Percentiles rank a stretch among this genome's conserved stretches.
phyloP scores from a whole-genome alignment of 1,139 yeast genomes.

The Yamadazyma blattariae region DNA sequence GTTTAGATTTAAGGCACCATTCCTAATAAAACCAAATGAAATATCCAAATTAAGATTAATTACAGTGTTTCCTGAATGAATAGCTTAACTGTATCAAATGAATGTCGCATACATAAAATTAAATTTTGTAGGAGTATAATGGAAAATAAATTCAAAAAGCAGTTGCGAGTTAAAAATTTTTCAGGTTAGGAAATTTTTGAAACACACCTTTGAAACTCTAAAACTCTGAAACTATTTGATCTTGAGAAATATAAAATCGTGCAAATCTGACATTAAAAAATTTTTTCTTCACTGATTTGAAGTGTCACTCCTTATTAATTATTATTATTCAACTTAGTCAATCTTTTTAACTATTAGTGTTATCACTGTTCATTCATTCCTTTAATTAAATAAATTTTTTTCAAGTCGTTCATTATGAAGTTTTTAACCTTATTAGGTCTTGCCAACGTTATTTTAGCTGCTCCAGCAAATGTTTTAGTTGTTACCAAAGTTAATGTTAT shows the following conservation, averaged over 20 bases:
- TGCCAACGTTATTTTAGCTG: slow-evolving; percentile 10
- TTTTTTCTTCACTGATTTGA: background rate
- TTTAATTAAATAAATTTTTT: background rate
- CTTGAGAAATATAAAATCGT: background rate
- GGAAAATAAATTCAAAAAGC: too few species aligned
- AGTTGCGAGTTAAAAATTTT: background rate
- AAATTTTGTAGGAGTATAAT: too few species aligned
- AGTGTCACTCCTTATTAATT: background rate
- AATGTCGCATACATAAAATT: too few species aligned
- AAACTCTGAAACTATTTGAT: background rate
- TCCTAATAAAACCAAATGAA: too few species aligned
- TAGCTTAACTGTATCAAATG: too few species aligned
- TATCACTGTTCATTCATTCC: too few species aligned
- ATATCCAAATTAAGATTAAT: too few species aligned
- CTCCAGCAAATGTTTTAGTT: slow-evolving; percentile 15
- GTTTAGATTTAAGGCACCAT: background rate
- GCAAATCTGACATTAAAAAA: background rate
- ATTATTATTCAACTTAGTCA: background rate
- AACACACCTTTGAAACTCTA: background rate
- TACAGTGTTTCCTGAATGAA: too few species aligned
- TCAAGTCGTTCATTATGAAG: slow-evolving; percentile 8
- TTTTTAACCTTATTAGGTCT: slow-evolving; percentile 8
- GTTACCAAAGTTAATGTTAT: slow-evolving; percentile 13
- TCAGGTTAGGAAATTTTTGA: background rate
- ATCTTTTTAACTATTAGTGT: background rate